phyloP scores from a whole-genome alignment of 2,329 filamentous ascomycete genomes.

The Thelonectria rubi region DNA sequence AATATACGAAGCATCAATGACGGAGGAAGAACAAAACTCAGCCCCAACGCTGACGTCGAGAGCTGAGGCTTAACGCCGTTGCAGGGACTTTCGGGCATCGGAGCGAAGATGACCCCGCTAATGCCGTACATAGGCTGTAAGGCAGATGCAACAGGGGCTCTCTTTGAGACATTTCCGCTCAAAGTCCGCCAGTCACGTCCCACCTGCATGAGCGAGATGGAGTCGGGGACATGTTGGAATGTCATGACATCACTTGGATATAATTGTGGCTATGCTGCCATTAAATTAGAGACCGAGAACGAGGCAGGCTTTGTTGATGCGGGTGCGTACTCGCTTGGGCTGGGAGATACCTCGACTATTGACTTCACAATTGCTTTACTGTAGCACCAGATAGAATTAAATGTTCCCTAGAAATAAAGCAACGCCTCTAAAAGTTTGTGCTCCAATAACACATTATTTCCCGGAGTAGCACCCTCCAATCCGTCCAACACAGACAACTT shows the following conservation, averaged over 20 bases:
- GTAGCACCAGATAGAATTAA: not conserved
- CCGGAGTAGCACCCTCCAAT: too few species aligned
- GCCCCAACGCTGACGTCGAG: constrained; percentile 22
- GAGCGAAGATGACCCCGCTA: constrained; percentile 1
- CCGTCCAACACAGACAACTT: not conserved
- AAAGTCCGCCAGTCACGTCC: constrained; percentile 1
- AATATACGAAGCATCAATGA: not conserved
- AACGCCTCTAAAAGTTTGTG: too few species aligned
- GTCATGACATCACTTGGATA: not conserved
- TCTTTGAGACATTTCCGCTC: not conserved
- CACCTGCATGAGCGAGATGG: not conserved
- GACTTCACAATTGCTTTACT: not conserved
- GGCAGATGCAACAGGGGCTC: not conserved
- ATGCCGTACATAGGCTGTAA: not conserved
- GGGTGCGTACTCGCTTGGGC: too few species aligned
- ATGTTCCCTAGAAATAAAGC: too few species aligned
- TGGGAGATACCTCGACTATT: too few species aligned
- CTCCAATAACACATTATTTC: too few species aligned
- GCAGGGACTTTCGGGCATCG: constrained; percentile 3
- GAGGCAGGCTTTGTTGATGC: too few species aligned
- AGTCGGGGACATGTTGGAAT: not conserved
- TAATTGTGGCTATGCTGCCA: not conserved
- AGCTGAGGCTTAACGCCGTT: constrained; percentile 16
- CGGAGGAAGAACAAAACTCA: not conserved
- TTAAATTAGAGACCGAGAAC: not conserved